Conservation (phyloP, 2,329 filamentous ascomycete genomes). For the Fusarium sp. region DNA sequence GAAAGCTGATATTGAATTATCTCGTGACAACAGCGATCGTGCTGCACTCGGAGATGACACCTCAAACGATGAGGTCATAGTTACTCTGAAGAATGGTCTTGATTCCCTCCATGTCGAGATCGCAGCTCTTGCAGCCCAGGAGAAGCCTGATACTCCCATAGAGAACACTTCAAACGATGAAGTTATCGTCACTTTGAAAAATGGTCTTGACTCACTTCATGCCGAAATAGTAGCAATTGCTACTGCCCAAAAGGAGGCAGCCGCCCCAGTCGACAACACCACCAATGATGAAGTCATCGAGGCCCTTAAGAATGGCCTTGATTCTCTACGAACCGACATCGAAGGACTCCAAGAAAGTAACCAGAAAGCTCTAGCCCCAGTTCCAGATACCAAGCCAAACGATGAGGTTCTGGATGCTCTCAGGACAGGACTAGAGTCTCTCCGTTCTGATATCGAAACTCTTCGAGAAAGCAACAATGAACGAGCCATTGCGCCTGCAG, state of each 20-base stretch:
- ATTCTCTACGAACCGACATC: conserved; percentile 38
- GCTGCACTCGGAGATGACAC: conserved; percentile 69
- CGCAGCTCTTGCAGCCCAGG: conserved; percentile 66
- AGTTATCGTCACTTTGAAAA: conserved; percentile 83
- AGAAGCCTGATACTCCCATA: conserved; percentile 40
- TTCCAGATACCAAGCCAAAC: conserved; percentile 77
- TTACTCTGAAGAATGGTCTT: conserved; percentile 82
- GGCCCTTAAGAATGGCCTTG: conserved; percentile 35
- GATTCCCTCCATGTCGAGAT: conserved; percentile 77
- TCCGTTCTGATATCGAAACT: conserved; percentile 76
- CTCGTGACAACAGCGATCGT: conserved; percentile 73
- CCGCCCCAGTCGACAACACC: conserved; percentile 15
- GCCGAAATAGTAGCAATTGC: conserved; percentile 78
- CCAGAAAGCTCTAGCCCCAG: conserved; percentile 57
- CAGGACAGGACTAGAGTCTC: conserved; percentile 76
- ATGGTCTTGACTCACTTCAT: conserved; percentile 76
- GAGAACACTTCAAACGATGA: conserved; percentile 68
- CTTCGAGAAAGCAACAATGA: conserved; percentile 74
- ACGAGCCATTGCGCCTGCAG: conserved; percentile 56
- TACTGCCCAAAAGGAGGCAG: conserved; percentile 60
- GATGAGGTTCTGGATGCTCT: conserved; percentile 87
- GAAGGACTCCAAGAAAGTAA: conserved; percentile 69
- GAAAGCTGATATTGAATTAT: conserved; percentile 31
- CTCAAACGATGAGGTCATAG: conserved; percentile 83
- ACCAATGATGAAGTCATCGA: conserved; percentile 36